Percentiles rank a stretch among this genome's conserved stretches.
Conservation (phyloP, 2,329 filamentous ascomycete genomes). For the Colletotrichum incanum region DNA sequence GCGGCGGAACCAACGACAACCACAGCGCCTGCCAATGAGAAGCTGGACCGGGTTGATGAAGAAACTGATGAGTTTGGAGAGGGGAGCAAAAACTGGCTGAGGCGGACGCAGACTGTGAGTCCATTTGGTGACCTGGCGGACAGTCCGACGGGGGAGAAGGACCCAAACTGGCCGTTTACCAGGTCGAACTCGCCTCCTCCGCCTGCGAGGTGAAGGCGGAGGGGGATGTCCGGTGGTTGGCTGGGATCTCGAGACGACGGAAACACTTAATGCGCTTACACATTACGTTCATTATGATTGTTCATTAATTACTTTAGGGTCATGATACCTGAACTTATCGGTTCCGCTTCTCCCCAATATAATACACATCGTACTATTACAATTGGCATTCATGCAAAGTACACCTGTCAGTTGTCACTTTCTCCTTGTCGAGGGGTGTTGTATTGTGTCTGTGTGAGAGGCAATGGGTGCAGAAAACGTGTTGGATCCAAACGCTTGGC, state of each 20-base stretch:
- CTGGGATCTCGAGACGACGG: neutral
- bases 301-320: neutral
- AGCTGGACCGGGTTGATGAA: slow-evolving; percentile 34
- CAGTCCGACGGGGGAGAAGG: slow-evolving; percentile 29
- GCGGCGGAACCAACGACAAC: neutral
- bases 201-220: neutral
- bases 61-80: slow-evolving; percentile 36
- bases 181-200: slow-evolving; percentile 19
- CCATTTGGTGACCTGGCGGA: slow-evolving; percentile 52
- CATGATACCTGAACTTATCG: neutral
- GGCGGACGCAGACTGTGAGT: slow-evolving; percentile 51
- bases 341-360: neutral
- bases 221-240: neutral
- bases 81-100: slow-evolving; percentile 50
- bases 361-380: neutral
- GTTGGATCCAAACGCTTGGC: slow-evolving; percentile 14
- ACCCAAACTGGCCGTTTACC: slow-evolving; percentile 34
- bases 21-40: slow-evolving; percentile 5
- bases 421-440: neutral
- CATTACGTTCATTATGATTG: neutral
- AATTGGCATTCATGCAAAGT: neutral
- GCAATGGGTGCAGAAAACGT: neutral
- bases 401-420: neutral
- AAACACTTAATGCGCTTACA: neutral
- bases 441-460: neutral